Conservation (phyloP, 2,329 filamentous ascomycete genomes). For the Exophiala calicioides region DNA sequence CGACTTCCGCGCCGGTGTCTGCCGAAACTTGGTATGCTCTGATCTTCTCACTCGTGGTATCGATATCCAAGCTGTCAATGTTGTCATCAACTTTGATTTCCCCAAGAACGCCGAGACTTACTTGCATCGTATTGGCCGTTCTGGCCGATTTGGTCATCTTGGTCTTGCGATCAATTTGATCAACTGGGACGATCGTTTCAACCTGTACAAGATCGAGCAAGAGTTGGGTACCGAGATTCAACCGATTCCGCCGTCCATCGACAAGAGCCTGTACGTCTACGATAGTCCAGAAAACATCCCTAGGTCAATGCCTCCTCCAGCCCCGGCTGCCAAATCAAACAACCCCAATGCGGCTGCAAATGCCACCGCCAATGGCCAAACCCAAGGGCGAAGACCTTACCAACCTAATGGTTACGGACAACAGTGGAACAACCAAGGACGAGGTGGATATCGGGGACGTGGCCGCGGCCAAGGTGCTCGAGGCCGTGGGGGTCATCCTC, state of each 20-base stretch:
- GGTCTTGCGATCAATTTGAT: constrained; percentile 98
- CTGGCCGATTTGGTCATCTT: constrained; percentile 92
- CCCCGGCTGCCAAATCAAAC: constrained; percentile 28
- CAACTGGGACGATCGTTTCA: constrained; percentile 99
- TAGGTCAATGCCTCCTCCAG: constrained; percentile 60
- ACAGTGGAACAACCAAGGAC: constrained; percentile 38
- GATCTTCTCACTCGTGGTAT: constrained; percentile 97
- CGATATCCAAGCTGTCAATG: constrained; percentile 98
- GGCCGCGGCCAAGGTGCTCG: constrained; percentile 47
- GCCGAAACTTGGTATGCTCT: constrained; percentile 96
- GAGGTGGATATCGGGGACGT: constrained; percentile 45
- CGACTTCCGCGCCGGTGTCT: constrained; percentile 97
- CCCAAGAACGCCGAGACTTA: constrained; percentile 99
- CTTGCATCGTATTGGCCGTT: constrained; percentile 95
- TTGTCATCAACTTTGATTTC: constrained; percentile 99
- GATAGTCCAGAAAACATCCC: constrained; percentile 95
- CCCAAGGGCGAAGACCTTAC: constrained; percentile 19
- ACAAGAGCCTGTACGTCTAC: constrained; percentile 98
- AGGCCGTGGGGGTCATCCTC: constrained; percentile 28
- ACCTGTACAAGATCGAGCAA: constrained; percentile 97
- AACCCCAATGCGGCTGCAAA: constrained; percentile 12
- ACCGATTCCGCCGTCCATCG: constrained; percentile 89
- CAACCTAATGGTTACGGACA: constrained; percentile 26
- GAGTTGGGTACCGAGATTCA: constrained; percentile 97
- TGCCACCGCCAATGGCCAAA: constrained; percentile 18